Evolutionary conservation across 73 alveolate species (phyloP).

Genomic region (Symbiodinium pilosum): DNA sequence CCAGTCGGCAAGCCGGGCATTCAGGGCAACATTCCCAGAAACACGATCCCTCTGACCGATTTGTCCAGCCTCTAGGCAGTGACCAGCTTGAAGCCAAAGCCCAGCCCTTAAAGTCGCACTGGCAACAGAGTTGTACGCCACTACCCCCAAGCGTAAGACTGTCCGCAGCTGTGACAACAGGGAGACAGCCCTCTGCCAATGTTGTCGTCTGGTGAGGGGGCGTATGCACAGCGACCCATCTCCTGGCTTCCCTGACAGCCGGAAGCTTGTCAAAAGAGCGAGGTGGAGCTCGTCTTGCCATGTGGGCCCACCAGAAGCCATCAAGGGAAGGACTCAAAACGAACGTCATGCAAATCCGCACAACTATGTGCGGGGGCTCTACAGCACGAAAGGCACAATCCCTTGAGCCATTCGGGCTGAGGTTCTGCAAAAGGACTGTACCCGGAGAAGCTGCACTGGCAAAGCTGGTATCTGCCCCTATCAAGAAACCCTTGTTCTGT

Average conservation of each 20-base stretch:
- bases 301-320: too few species aligned
- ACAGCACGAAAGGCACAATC: too few species aligned
- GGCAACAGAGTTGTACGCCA: not conserved
- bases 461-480: too few species aligned
- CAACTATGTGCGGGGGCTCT: too few species aligned
- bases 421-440: too few species aligned
- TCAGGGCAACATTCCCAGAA: not conserved
- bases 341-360: too few species aligned
- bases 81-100: not conserved
- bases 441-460: too few species aligned
- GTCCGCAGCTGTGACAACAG: not conserved
- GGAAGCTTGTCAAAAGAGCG: not conserved
- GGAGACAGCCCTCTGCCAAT: not conserved
- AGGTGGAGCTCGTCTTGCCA: not conserved
- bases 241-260: not conserved
- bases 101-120: not conserved
- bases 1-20: not conserved
- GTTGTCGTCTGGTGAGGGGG: not conserved
- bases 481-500: too few species aligned
- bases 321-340: too few species aligned
- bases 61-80: not conserved
- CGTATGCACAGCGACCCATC: not conserved
- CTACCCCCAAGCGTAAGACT: not conserved
- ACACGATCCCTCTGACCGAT: not conserved
- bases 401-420: too few species aligned